Percentiles rank a stretch among this genome's conserved stretches.
These are phyloP conservation scores for Suillus plorans DNA, from an alignment of 768 basidiomycete genomes.

Conservation along the genomic window DNA sequence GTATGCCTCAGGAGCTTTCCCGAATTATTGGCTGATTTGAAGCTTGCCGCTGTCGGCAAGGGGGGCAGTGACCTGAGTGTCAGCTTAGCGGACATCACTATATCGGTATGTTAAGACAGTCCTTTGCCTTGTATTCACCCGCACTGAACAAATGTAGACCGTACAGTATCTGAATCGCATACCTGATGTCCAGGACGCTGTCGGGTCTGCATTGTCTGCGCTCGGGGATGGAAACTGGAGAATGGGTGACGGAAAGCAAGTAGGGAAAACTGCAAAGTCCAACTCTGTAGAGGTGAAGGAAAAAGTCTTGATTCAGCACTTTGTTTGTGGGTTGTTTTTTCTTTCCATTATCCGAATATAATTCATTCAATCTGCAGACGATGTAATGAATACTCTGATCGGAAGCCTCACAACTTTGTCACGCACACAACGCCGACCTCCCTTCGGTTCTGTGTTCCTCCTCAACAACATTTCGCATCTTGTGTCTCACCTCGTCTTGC, in stretches of 20 bases:
- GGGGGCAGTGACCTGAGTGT: constrained; percentile 59
- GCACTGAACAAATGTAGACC: constrained; percentile 43
- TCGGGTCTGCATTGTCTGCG: constrained; percentile 60
- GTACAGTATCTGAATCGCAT: constrained; percentile 68
- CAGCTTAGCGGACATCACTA: constrained; percentile 60
- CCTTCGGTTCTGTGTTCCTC: constrained; percentile 73
- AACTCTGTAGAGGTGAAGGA: constrained; percentile 52
- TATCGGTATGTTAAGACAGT: constrained; percentile 39
- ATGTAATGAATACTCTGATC: constrained; percentile 68
- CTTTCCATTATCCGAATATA: background rate
- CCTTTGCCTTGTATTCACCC: background rate
- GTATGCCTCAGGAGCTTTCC: constrained; percentile 82
- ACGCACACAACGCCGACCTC: constrained; percentile 56
- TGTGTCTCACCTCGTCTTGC: constrained; percentile 54
- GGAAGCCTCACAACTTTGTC: constrained; percentile 63
- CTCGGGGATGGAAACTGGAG: constrained; percentile 91
- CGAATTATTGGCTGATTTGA: constrained; percentile 78
- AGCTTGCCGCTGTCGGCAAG: constrained; percentile 50
- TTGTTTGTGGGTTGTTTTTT: constrained; percentile 53
- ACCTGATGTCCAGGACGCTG: constrained; percentile 68
- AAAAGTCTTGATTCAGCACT: constrained; percentile 68
- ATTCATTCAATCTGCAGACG: constrained; percentile 44
- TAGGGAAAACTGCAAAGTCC: constrained; percentile 46
- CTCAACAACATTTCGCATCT: constrained; percentile 80
- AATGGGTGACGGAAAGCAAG: constrained; percentile 81